Evolutionary conservation across 495 filamentous ascomycete genomes (phyloP), one percentile per base, ranked within the genome.

Genomic region (Xylaria scruposa): DNA sequence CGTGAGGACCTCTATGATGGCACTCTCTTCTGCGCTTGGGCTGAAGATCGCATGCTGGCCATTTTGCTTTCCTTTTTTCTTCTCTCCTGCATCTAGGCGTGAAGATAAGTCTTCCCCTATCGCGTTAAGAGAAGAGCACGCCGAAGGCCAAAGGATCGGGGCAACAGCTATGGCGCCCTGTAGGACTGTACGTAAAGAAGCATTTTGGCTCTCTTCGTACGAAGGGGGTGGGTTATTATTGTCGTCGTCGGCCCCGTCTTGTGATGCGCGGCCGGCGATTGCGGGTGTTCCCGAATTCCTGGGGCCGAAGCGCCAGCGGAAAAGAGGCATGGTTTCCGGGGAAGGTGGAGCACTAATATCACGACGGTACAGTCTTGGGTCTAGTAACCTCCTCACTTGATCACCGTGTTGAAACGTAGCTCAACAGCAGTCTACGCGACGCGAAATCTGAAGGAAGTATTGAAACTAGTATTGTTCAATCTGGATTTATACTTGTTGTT

Each of bases 191-290:
- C 46, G 26, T 19, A 66, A 17, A 9, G 63, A 66, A 36, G 63
- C 63, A 38, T 66, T 31, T n/a, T 66, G 63, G 19, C 63, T 66
- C 19, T 66, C 63, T 3, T 66, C 29, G 63, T 66, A 66, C 17
- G 63, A 66, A 24, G 63, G 63, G 13, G 63, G 63, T 19, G 40
- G 46, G 19, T 51, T 51, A 8, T 4, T 19, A 3, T 31, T 44
- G 10, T 31, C 46, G 10, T 31, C 46, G 62, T 46, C 9, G n/a
- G 38, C 12, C 36, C 13, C 51, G 12, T 60, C 58, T 1, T 31
- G 58, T 8, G 53, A 31, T 13, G 56, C 36, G 56, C 9, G 21
- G 13, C 17, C 58, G 58, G 29, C 58, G 31, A 26, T 17, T 9
- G 17, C 15, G 56, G 56, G 29, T 17, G 46, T 21, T 44, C 31